Conservation (phyloP, 306 rosid genomes). For the Vicia faba region DNA sequence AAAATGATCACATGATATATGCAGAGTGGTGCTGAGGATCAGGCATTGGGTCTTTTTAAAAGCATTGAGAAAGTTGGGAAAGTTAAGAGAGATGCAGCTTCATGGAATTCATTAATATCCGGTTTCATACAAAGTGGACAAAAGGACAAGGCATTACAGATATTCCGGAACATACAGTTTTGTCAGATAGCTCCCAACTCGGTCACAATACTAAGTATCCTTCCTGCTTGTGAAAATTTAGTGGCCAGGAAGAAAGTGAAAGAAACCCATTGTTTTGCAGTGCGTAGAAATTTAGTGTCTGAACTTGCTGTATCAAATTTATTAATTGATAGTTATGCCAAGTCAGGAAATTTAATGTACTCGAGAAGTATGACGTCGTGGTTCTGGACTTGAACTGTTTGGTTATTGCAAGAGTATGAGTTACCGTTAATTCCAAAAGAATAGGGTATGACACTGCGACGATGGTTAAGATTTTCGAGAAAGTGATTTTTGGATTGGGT, state of each 20-base stretch:
- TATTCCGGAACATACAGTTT: conserved; percentile 84
- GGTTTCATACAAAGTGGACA: conserved; percentile 75
- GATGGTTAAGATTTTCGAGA: too few relatives aligned
- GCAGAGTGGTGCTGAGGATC: conserved; percentile 78
- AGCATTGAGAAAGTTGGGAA: conserved; percentile 79
- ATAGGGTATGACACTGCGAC: too few relatives aligned
- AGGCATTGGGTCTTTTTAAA: conserved; percentile 76
- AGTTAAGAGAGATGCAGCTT: conserved; percentile 68
- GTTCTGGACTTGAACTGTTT: too few relatives aligned
- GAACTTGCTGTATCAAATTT: conserved; percentile 66
- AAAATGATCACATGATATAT: conserved; percentile 84
- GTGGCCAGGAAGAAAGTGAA: conserved; percentile 63
- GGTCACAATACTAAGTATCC: conserved; percentile 74
- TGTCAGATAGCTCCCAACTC: conserved; percentile 57
- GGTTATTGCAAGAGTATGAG: too few relatives aligned
- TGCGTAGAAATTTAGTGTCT: conserved; percentile 65
- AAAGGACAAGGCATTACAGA: conserved; percentile 68
- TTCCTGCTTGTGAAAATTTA: conserved; percentile 76
- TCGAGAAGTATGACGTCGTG: too few relatives aligned
- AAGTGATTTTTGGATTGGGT: too few relatives aligned
- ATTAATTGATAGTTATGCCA: conserved; percentile 77
- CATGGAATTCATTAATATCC: conserved; percentile 88
- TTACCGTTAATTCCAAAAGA: too few relatives aligned
- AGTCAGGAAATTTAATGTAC: conserved; percentile 71
- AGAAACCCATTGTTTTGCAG: conserved; percentile 79